Evolutionary conservation across 106 monocot species (phyloP), one percentile per base, ranked within the genome.

Genomic region (Vanilla planifolia): DNA sequence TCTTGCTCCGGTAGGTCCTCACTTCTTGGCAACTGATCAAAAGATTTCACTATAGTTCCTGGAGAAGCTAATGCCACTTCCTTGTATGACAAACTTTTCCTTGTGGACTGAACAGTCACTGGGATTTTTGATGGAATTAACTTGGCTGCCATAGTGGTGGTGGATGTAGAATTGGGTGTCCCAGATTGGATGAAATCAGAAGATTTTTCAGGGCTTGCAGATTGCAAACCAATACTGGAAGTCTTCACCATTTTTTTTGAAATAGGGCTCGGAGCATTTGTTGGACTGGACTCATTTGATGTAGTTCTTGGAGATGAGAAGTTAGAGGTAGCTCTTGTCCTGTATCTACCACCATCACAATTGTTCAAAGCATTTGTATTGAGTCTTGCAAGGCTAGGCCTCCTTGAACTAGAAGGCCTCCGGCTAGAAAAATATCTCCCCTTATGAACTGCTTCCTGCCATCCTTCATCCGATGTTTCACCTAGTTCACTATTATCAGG

Each of bases 361-460:
- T 33, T 50, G 30, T 61, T 80, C 11, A 88, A 22, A 33, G 79
- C 50, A 51, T 77, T 86, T 35, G 83, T 90, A 44, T 86, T 83
- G 16, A 95, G 79, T 47, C 74, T 89, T n/a, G 80, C 73, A 45
- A 95, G 76, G 39, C 71, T 86, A 0, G 95, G 95, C 67, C 71
- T 85, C 43, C 73, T 86, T 33, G 69, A 76, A 66, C 66, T 68
- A 45, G 73, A 70, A 55, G 69, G 32, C 61, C 76, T 89, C 35
- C 95, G 79, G 55, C 65, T 56, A 45, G 62, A 69, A 13, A 24
- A 62, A 41, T 50, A 83, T 40, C 94, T 71, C 15, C 86, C 76
- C 70, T 84, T 95, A 21, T 89, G 80, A 36, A 75, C 68, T 55
- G 95, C 95, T 76, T 85, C 89, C 78, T 95, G 95, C 95, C 95